Conservation (phyloP, 129 eudicot species). For the Centrapalus pauciflorus region DNA sequence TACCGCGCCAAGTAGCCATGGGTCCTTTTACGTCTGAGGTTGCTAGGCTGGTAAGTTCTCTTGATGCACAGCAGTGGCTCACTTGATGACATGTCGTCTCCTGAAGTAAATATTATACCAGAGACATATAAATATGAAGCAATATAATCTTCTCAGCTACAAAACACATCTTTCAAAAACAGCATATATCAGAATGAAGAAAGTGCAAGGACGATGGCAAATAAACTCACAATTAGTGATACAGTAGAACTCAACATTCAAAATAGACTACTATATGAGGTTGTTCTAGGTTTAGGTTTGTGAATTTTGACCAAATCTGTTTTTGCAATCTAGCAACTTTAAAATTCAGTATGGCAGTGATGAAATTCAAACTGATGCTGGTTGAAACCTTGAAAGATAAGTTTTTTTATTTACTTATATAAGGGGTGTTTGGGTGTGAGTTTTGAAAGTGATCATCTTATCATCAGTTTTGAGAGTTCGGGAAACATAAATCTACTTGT, state of each 20-base stretch:
- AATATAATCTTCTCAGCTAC: too few relatives aligned
- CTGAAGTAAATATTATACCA: slow-evolving; percentile 17
- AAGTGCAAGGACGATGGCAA: neutral
- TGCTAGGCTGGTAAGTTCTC: slow-evolving; percentile 90
- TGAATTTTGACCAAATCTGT: too few relatives aligned
- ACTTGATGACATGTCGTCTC: slow-evolving; percentile 49
- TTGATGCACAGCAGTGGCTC: slow-evolving; percentile 63
- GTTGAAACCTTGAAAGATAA: neutral
- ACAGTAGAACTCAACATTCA: neutral
- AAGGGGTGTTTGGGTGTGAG: too few relatives aligned
- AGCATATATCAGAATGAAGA: neutral
- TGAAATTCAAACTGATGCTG: neutral
- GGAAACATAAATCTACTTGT: too few relatives aligned
- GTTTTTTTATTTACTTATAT: neutral
- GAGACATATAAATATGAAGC: neutral
- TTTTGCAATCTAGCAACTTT: neutral
- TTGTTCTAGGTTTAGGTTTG: neutral
- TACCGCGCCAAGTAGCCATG: slow-evolving; percentile 89
- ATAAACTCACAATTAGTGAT: neutral
- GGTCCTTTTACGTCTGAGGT: slow-evolving; percentile 70
- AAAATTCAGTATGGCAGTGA: neutral
- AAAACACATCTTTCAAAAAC: too few relatives aligned
- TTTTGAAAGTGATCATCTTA: too few relatives aligned
- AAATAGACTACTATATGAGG: neutral
- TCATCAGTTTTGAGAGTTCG: too few relatives aligned